phyloP scores from a whole-genome alignment of 2,329 filamentous ascomycete species.

The Periconia sp. region DNA sequence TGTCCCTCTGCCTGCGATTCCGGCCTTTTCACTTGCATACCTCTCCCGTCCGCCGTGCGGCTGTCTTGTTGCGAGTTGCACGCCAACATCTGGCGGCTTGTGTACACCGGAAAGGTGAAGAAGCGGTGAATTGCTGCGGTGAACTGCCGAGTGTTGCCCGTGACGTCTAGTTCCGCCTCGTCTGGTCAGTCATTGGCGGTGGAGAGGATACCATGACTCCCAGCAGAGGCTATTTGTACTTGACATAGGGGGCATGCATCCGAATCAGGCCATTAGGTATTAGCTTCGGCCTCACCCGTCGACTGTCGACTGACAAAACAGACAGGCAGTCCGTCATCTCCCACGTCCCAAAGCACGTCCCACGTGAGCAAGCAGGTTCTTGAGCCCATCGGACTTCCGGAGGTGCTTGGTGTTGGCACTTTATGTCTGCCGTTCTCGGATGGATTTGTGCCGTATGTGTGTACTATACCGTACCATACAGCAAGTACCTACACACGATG shows the following conservation, averaged over 20 bases:
- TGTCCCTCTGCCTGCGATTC: conserved; percentile 15
- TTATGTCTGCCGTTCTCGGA: conserved; percentile 22
- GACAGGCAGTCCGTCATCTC: conserved; percentile 3
- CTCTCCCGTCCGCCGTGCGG: background rate
- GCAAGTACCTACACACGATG: too few species aligned
- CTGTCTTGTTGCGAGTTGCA: background rate
- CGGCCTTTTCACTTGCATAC: conserved; percentile 7
- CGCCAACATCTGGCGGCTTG: background rate
- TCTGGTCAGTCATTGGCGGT: background rate
- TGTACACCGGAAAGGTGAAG: conserved; percentile 14
- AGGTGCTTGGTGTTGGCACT: conserved; percentile 28
- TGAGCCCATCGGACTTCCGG: conserved; percentile 14
- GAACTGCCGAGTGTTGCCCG: conserved; percentile 35
- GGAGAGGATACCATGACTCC: background rate
- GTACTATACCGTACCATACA: too few species aligned
- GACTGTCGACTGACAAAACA: conserved; percentile 3
- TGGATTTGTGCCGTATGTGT: conserved; percentile 28
- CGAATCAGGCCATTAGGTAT: conserved; percentile 17
- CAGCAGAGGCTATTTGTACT: conserved; percentile 16
- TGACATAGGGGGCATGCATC: conserved; percentile 15
- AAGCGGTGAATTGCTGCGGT: conserved; percentile 35
- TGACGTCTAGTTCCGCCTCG: conserved; percentile 22
- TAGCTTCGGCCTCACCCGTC: conserved; percentile 38
- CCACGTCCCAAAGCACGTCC: conserved; percentile 16
- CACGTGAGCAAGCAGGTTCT: conserved; percentile 24